Conservation (phyloP, 805 yeast species). For the Candida pini region DNA sequence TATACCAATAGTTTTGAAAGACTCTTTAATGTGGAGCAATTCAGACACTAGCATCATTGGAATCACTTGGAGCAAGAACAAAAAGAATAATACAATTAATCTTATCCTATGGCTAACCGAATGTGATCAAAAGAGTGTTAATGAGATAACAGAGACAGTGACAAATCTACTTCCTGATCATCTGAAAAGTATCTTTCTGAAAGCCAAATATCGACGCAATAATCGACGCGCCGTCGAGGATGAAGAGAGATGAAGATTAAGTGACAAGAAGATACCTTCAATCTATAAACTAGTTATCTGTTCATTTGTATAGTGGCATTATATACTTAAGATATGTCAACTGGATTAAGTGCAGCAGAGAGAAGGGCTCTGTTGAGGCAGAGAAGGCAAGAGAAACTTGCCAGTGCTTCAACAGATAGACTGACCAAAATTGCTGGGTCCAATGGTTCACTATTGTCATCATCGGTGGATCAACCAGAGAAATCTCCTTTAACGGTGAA, state of each 20-base stretch:
- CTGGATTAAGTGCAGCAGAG: constrained; percentile 47
- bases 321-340: no score
- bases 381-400: constrained; percentile 62
- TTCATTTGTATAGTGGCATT: no score
- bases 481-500: no score
- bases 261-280: no score
- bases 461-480: constrained; percentile 32
- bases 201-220: constrained; percentile 15
- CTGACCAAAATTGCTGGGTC: constrained; percentile 44
- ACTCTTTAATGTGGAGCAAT: constrained; percentile 15
- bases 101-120: constrained; percentile 13
- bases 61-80: constrained; percentile 13
- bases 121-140: constrained; percentile 9
- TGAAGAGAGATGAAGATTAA: no score
- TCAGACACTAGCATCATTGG: constrained; percentile 15
- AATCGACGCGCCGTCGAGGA: no score
- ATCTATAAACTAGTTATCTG: no score
- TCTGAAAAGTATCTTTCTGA: constrained; percentile 14
- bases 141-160: no score
- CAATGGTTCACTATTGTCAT: constrained; percentile 30
- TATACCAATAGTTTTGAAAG: constrained; percentile 10
- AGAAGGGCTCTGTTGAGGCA: constrained; percentile 54
- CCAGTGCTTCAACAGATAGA: constrained; percentile 45
- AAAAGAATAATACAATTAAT: constrained; percentile 8
- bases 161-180: constrained; percentile 11